Conservation (phyloP, 176 grass and related monocot species). For the Aegilops umbellulata region DNA sequence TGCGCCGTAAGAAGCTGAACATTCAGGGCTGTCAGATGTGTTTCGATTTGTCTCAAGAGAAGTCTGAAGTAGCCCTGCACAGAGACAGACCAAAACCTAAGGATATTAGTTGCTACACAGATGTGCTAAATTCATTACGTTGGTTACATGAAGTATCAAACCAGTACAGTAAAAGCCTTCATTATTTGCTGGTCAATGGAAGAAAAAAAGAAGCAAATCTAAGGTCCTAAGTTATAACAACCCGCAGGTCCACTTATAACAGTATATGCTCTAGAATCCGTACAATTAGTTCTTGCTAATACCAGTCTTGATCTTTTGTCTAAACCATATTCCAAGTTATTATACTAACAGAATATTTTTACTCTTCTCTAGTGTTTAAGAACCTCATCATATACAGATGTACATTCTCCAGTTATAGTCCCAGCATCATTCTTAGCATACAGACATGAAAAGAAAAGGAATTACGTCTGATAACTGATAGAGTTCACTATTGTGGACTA, state of each 20-base stretch:
- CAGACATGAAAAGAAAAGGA: conserved; percentile 2
- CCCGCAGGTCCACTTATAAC: not conserved
- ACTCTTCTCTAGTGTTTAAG: not conserved
- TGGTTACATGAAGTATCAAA: conserved; percentile 11
- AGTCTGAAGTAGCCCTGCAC: conserved; percentile 64
- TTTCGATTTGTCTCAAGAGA: conserved; percentile 61
- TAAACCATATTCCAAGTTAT: conserved; percentile 18
- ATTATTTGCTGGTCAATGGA: not conserved
- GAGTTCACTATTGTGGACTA: not conserved
- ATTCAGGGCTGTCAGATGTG: conserved; percentile 41
- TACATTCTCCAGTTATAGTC: not conserved
- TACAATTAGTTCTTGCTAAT: not conserved
- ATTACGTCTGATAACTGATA: conserved; percentile 4
- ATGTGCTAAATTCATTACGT: not conserved
- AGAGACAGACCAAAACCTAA: conserved; percentile 12
- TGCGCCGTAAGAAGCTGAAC: conserved; percentile 40
- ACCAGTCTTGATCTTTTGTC: not conserved
- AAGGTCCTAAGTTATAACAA: not conserved
- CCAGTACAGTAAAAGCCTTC: not conserved
- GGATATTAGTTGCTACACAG: not conserved
- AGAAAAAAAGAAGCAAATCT: not conserved
- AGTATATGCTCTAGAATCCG: not conserved
- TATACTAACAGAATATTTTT: not conserved
- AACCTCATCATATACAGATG: not conserved
- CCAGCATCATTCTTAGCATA: not conserved